Evolutionary conservation across 169 alveolate species (phyloP).

Genomic region (Perkinsus olseni): DNA sequence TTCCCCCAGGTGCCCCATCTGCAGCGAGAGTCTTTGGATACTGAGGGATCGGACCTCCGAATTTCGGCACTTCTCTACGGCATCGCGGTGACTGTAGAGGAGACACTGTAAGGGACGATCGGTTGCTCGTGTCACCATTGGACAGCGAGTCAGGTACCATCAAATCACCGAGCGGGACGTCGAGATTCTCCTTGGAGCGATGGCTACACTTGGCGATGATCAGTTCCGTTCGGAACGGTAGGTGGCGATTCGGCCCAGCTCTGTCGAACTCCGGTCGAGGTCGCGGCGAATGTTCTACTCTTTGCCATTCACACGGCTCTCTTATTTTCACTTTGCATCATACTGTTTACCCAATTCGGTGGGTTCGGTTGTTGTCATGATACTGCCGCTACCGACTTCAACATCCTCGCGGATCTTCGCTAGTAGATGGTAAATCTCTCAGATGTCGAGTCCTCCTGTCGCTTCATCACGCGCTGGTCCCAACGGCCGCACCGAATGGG

Average conservation of each 20-base stretch:
- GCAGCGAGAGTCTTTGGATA: background rate
- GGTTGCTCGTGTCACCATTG: background rate
- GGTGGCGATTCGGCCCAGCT: background rate
- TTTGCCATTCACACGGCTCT: no score
- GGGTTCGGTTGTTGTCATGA: no score
- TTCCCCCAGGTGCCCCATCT: background rate
- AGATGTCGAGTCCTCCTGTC: background rate
- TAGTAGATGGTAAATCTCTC: no score
- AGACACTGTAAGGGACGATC: background rate
- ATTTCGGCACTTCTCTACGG: background rate
- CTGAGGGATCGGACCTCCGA: background rate
- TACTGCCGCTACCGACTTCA: no score
- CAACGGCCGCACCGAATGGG: background rate
- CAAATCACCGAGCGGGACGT: background rate
- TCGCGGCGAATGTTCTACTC: no score
- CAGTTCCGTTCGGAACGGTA: background rate
- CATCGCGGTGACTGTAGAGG: background rate
- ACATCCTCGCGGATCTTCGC: no score
- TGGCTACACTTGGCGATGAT: background rate
- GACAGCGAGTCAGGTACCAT: background rate
- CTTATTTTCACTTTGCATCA: no score
- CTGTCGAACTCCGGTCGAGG: no score
- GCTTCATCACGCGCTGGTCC: background rate
- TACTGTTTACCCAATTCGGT: no score
- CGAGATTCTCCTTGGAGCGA: background rate